These are phyloP conservation scores for Meyerozyma carpophila DNA, from an alignment of 1,139 yeast genomes.

Conservation along the genomic window DNA sequence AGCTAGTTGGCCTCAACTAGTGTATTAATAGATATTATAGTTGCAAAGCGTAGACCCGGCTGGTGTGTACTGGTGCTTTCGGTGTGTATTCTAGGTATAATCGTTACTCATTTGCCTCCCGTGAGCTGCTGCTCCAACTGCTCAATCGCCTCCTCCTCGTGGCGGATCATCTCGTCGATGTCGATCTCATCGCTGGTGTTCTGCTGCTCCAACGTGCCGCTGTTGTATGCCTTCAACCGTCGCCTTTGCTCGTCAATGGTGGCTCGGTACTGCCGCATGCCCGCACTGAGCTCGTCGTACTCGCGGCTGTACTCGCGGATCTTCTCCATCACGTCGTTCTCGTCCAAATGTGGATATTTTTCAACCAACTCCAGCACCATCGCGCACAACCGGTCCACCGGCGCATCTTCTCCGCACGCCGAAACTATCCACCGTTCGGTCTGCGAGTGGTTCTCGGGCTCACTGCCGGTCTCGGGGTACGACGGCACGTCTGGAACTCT, in stretches of 20 bases:
- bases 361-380: constrained; percentile 17
- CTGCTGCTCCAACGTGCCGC: constrained; percentile 12
- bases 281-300: constrained; percentile 16
- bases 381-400: constrained; percentile 14
- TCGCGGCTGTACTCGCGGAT: constrained; percentile 18
- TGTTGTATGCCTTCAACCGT: constrained; percentile 22
- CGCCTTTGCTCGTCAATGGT: constrained; percentile 24
- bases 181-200: constrained; percentile 16
- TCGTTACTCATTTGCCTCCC: constrained; percentile 1
- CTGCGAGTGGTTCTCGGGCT: not conserved
- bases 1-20: constrained; percentile 6
- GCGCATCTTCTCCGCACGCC: constrained; percentile 4
- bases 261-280: constrained; percentile 22
- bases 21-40: constrained; percentile 3
- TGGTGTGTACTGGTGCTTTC: too few species aligned
- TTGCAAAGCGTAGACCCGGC: not conserved
- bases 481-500: constrained; percentile 15
- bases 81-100: too few species aligned
- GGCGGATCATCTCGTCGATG: constrained; percentile 26
- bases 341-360: constrained; percentile 26
- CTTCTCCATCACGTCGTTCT: constrained; percentile 16
- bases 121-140: constrained; percentile 25
- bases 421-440: constrained; percentile 2
- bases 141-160: constrained; percentile 31
- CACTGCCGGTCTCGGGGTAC: constrained; percentile 1